These are phyloP conservation scores for Malassezia sympodialis DNA, from an alignment of 1,284 basidiomycete species.

Conservation along the genomic window DNA sequence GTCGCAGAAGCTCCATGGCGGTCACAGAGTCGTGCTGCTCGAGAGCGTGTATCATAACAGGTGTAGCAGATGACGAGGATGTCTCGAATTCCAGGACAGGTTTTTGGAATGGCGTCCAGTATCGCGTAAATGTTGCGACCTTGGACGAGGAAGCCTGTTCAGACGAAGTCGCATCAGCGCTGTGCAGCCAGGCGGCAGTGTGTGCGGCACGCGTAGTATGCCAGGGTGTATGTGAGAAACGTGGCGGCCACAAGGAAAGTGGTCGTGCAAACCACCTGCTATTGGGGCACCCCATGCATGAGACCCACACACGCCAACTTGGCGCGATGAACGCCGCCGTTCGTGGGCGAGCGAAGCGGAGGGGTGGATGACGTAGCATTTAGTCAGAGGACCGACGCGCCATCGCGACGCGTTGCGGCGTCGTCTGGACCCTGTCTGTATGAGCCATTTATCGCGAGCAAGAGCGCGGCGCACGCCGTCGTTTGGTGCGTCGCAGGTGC, in stretches of 20 bases:
- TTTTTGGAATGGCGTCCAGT: conserved; percentile 3
- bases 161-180: background rate
- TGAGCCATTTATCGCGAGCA: conserved; percentile 6
- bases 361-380: background rate
- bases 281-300: background rate
- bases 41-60: background rate
- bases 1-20: background rate
- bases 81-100: background rate
- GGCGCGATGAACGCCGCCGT: background rate
- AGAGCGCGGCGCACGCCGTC: conserved; percentile 14
- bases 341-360: background rate
- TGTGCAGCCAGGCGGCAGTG: background rate
- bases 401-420: background rate
- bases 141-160: background rate
- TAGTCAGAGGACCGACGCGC: background rate
- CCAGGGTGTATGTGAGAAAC: background rate
- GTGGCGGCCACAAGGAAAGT: background rate
- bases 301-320: background rate
- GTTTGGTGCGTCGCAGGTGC: background rate
- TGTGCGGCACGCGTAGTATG: background rate
- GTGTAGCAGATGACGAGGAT: background rate
- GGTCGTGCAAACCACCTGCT: background rate
- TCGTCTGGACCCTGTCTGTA: background rate
- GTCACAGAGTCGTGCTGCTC: conserved; percentile 4
- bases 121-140: conserved; percentile 7